Base-by-base conservation (phyloP, 257 asterid species). In the Echites panduratus region DNA sequence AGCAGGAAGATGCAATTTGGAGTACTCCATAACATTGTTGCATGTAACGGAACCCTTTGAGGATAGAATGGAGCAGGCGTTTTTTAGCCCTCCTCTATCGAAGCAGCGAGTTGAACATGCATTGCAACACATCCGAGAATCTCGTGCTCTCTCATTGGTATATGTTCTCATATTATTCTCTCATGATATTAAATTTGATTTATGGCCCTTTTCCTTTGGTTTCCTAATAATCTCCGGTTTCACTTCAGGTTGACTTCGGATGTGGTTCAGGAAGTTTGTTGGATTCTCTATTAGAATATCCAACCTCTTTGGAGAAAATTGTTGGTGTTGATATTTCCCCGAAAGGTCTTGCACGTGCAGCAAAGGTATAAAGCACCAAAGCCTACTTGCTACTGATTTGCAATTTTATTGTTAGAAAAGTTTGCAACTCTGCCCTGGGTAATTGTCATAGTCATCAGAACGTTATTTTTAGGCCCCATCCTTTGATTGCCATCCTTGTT, bases 251-350 rank as follows among this genome's bases (percentile, higher is more conserved):
- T 35, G 99, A 94, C 82, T 94, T 91, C 81, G 99, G 98, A 76
- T 94, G 97, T 82, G 99, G 97, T 74, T 90, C 99, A 57, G 99
- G 99, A 83, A 89, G 99, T 81, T 87, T 94, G 70, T 78, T 94
- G 85, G 95, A 90, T 73, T 90, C 98, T 13, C 80, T 94, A 79
- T 83, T 94, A 68, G 87, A 86, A 22, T 91, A 87, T 82, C 87
- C 90, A 45, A 88, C 93, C 48, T 91, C 96, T 71, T 85, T 91
- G 77, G 90, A 94, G 81, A 88, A 84, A 78, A 83, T 91, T 72
- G 93, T 77, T 50, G 99, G 97, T 41, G 97, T 94, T 76, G 98
- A 94, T 82, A 79, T 94, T 81, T 91, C 98, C 16, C 73, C 9
- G 75, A 86, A 83, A 78, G 70, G 85, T 77, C 99, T 94, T 73